Base-by-base conservation (phyloP, 2,329 filamentous ascomycete genomes). In the Akanthomyces muscarius region DNA sequence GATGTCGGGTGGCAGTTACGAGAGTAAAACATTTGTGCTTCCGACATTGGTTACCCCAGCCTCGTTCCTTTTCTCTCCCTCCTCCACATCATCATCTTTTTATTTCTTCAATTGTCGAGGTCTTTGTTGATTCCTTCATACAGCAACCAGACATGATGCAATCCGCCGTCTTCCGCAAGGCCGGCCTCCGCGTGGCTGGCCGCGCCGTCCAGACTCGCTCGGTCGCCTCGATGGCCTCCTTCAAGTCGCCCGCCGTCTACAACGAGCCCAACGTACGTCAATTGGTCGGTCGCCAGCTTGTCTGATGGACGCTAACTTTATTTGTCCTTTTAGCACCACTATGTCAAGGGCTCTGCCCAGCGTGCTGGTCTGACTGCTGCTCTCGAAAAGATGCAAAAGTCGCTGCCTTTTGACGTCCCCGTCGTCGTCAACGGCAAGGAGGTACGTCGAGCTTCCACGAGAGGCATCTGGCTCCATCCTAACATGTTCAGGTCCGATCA, bases 261-360 rank as follows among this genome's bases (percentile, higher is more conserved):
- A 99, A 99, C 74, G 95, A 99, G 80, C 92, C 92, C n/a, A 99
- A 97, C 75, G 93, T 97, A 77, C 76, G 91, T 82, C 41, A 23
- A 48, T 28, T 33, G 7, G 23, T 21, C 5, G 7, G 23, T 21
- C 5, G 5, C 18, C 18, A 45, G 6, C 36, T 48, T 18, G 14
- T 36, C 51, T 36, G 25, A 48, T 58, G 59, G 61, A 30, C 28
- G 38, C 47, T 38, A 16, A 47, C 53, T 25, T 25, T 30, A 38
- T 4, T 50, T 23, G 18, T 38, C n/a, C 33, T 25, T 63, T 63
- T 69, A 97, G 92, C 90, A 96, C 80, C 89, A 94, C 77, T 99
- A 97, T 75, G 83, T 83, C 66, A 95, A 95, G 75, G 91, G 88
- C 65, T 95, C 93, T 1, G 77, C 86, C 28, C 90, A 97, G 73